Evolutionary conservation across 345 rosid genomes (phyloP).

Genomic region (sweet orange (Citrus sinensis)): DVS_A1.0 CM039163.1:2714501-2715000

Average conservation of each 20-base stretch:
- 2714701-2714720: too few species aligned
- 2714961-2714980: conserved; percentile 85
- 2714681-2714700: neutral
- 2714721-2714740: neutral
- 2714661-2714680: neutral
- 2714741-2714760: too few species aligned
- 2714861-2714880: too few species aligned
- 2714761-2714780: neutral
- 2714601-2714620: conserved; percentile 82
- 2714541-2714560: conserved; percentile 4
- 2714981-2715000: conserved; percentile 75
- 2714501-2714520: conserved; percentile 12
- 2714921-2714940: conserved; percentile 43
- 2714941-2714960: conserved; percentile 91
- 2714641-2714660: conserved; percentile 47
- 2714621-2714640: conserved; percentile 78
- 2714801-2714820: neutral
- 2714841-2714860: too few species aligned
- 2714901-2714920: too few species aligned
- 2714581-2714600: conserved; percentile 94
- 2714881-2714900: too few species aligned
- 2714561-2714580: conserved; percentile 89
- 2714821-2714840: too few species aligned
- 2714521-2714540: neutral
- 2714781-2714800: neutral